Base-by-base conservation (phyloP, 305 asterid species). In the Rubia tinctorum region DNA sequence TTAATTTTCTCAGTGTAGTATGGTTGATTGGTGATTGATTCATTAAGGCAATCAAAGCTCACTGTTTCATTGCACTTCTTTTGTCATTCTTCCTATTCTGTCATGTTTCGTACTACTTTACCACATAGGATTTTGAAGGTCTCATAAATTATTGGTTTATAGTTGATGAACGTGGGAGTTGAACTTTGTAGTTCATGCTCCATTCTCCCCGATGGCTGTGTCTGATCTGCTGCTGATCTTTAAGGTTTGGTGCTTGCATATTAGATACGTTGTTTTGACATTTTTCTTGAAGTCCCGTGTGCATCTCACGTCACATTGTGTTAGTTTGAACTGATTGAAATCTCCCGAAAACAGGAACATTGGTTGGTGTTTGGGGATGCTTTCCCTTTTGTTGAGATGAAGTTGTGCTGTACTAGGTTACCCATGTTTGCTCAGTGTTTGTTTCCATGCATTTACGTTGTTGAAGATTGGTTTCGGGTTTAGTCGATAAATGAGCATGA, bases 41-140 rank as follows among this genome's bases (percentile, higher is more conserved):
- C 20, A n/a, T 27, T 44, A 60, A 58, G 27, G 74, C 23, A 18
- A 18, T 51, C n/a, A 20, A 34, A 58, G 30, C 25, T 25, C 45
- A 65, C 56, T 20, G 56, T 69, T 18, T 61, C 58, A 4, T 47
- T 61, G 64, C 68, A 20, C 17, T 60, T 75, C 66, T n/a, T 3
- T 6, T 27, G 9, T 42, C 12, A 18, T 5, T 27, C 20, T 51
- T 51, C 62, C 18, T 9, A 37, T 55, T 47, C 7, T 44, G 17
- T 47, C 40, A 2, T 15, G 15, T 27, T 55, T 40, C 66, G 7
- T 15, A 44, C 49, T 44, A 12, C 49, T 58, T 45, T 4, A n/a
- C 25, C 17, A 23, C 30, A n/a, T 18, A 11, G 44, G 40, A 64
- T 7, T 55, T 47, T 47, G 56, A 20, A 49, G 42, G 63, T 40